Evolutionary conservation across 768 basidiomycete genomes (phyloP).

Genomic region (Boletus rubescentipes): DNA sequence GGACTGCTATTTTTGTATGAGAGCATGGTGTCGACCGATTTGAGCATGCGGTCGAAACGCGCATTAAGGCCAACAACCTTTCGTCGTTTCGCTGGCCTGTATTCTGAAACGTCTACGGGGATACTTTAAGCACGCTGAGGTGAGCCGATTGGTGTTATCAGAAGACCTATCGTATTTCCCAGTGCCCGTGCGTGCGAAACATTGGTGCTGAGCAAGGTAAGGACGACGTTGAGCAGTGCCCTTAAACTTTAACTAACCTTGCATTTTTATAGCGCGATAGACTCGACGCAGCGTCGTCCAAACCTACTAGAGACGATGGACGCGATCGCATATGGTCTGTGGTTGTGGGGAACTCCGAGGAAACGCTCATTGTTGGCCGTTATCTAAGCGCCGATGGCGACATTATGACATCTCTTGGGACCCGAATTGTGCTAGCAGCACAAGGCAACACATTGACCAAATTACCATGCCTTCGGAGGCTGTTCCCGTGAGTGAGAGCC

Average conservation of each 20-base stretch:
- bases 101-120: constrained; percentile 7
- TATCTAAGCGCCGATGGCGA: constrained; percentile 13
- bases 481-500: no score
- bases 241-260: constrained; percentile 10
- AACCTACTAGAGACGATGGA: background rate
- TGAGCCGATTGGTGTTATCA: background rate
- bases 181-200: background rate
- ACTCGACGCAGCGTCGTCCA: constrained; percentile 14
- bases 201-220: background rate
- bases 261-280: constrained; percentile 7
- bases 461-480: no score
- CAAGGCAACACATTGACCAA: no score
- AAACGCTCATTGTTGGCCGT: background rate
- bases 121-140: background rate
- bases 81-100: constrained; percentile 43
- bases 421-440: no score
- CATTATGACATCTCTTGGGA: background rate
- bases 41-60: constrained; percentile 67
- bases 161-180: constrained; percentile 19
- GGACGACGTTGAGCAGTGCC: background rate
- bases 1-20: constrained; percentile 21
- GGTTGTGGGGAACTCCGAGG: background rate
- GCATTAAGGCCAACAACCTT: constrained; percentile 52
- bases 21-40: constrained; percentile 48
- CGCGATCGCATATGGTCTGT: background rate